Evolutionary conservation across 345 rosid species (phyloP), one percentile per base, ranked within the genome.

Genomic region (Salix brachista): DNA sequence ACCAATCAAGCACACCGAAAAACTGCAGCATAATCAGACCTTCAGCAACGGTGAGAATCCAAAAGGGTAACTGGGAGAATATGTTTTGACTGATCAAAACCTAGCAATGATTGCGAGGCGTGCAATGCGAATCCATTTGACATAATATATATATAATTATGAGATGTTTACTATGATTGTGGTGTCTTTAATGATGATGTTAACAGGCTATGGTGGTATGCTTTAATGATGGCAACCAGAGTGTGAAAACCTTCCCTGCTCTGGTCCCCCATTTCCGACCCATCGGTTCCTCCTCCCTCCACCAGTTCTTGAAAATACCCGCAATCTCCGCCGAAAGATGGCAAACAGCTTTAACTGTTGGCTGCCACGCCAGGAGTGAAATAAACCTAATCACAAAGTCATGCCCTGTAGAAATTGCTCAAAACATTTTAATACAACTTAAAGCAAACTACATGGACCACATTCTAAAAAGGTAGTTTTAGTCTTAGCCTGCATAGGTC

Each of bases 291-390:
- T 41, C 66, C 46, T 72, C 41, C 25, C 50, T 70, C 62, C 50
- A 62, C 10, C 61, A 5, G 70, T 3, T 1, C 19, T 46, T 46
- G 30, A 5, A 21, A 65, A 34, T 44, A 77, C 28, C 83, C 79
- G 79, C 78, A 81, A 80, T 83, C 80, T 21, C 46, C 86, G 85
- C 85, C 44, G 80, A 74, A 78, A 74, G 77, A 42, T 50, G 14
- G 74, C 23, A 26, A 56, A 62, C 26, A 64, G 64, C 77, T 37
- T 23, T 48, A 42, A 16, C 25, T 36, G 58, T 50, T 32, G 32
- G 77, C 30, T 16, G 72, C 79, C 83, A 79, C 67, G 80, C 87
- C 60, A 67, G 70, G 62, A 65, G 34, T 7, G 69, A 77, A 58
- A 36, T 73, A 67, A 26, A 75, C 79, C 68, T 83, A 4, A 48